A percentile compares a stretch with the other conserved stretches of the same genome.
phyloP scores from a whole-genome alignment of 1,284 basidiomycete genomes.

The Golubevia pallescens region DNA sequence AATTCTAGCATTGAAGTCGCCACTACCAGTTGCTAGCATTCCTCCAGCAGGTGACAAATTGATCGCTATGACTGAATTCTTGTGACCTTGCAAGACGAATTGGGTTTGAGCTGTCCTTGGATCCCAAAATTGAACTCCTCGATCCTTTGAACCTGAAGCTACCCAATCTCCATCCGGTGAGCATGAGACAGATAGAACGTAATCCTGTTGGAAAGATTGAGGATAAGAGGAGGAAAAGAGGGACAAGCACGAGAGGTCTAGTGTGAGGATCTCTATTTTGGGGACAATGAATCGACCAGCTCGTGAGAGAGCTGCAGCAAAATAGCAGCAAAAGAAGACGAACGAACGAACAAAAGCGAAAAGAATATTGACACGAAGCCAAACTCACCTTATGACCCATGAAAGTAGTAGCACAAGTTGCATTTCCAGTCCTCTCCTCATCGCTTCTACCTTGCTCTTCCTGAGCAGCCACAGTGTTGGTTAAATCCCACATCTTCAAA shows the following conservation, averaged over 20 bases:
- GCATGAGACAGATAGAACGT: slow-evolving; percentile 56
- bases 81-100: slow-evolving; percentile 85
- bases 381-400: slow-evolving; percentile 59
- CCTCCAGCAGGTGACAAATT: slow-evolving; percentile 78
- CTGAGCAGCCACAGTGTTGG: too few relatives aligned
- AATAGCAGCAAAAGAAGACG: too few relatives aligned
- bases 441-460: slow-evolving; percentile 3
- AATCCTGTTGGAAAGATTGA: too few relatives aligned
- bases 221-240: too few relatives aligned
- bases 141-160: slow-evolving; percentile 56
- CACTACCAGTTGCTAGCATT: slow-evolving; percentile 82
- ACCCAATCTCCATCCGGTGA: slow-evolving; percentile 58
- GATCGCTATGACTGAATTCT: slow-evolving; percentile 87
- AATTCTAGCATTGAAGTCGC: slow-evolving; percentile 81
- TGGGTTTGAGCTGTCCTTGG: slow-evolving; percentile 67
- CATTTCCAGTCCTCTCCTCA: slow-evolving; percentile 38
- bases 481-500: slow-evolving; percentile 57
- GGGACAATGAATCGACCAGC: too few relatives aligned
- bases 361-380: too few relatives aligned
- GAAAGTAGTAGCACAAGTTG: slow-evolving; percentile 51
- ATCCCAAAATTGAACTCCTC: slow-evolving; percentile 50
- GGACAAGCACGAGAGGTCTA: too few relatives aligned
- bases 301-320: too few relatives aligned
- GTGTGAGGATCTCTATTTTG: too few relatives aligned
- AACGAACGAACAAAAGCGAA: too few relatives aligned